These are phyloP conservation scores for Neopestalotiopsis sp. DNA, from an alignment of 2,329 filamentous ascomycete species.

Conservation along the genomic window DNA sequence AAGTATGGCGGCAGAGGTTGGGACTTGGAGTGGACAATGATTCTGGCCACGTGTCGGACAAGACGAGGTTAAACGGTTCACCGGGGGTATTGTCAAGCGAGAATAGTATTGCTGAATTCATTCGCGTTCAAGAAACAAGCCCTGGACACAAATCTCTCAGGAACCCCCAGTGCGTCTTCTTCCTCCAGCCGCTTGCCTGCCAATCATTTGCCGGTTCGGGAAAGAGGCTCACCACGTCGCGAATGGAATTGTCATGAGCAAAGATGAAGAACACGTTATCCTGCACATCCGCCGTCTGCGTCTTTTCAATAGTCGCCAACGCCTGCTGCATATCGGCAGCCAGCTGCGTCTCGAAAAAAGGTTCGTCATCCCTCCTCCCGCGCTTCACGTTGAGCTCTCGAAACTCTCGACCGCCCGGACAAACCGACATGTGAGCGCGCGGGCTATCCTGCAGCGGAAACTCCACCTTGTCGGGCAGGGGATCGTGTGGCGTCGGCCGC, in stretches of 20 bases:
- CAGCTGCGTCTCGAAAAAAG: constrained; percentile 1
- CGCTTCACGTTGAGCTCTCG: neutral
- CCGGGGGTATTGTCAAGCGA: too few species aligned
- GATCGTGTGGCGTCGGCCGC: constrained; percentile 40
- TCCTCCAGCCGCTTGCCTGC: neutral
- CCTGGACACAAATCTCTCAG: constrained; percentile 3
- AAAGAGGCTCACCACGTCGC: neutral
- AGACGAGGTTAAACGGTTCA: neutral
- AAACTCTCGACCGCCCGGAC: neutral
- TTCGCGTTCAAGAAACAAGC: neutral
- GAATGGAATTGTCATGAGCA: constrained; percentile 6
- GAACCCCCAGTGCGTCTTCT: constrained; percentile 11
- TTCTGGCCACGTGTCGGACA: constrained; percentile 34
- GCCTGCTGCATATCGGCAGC: neutral
- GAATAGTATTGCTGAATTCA: too few species aligned
- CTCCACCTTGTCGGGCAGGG: constrained; percentile 32
- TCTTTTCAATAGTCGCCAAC: neutral
- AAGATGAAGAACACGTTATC: constrained; percentile 1
- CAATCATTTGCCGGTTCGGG: neutral
- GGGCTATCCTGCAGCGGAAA: neutral
- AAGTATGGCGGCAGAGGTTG: constrained; percentile 44
- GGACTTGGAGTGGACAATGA: constrained; percentile 40
- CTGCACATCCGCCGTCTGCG: neutral
- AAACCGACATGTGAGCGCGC: neutral
- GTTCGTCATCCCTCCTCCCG: neutral